Percentiles rank a stretch among this genome's conserved stretches.
phyloP scores from a whole-genome alignment of 306 rosid species.

The Ziziphus jujuba region DNA sequence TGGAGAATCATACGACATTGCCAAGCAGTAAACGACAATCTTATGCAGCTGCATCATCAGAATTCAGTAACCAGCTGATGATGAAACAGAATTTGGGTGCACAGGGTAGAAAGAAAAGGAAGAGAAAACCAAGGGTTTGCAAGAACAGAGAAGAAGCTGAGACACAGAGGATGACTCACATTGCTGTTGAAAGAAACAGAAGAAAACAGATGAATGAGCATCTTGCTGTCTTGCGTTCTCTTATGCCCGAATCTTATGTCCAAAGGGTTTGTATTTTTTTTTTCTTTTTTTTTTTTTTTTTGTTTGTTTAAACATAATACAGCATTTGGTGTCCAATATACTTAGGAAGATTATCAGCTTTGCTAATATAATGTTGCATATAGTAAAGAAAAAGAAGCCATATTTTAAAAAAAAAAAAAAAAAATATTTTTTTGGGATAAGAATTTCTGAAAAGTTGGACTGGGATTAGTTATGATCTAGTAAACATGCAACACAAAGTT shows the following conservation, averaged over 20 bases:
- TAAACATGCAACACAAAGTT: neutral
- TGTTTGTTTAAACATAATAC: too few relatives aligned
- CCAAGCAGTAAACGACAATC: constrained; percentile 17
- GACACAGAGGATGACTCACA: constrained; percentile 92
- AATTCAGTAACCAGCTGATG: neutral
- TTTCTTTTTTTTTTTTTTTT: too few relatives aligned
- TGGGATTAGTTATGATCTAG: too few relatives aligned
- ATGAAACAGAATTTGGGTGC: constrained; percentile 25
- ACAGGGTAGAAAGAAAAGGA: constrained; percentile 67
- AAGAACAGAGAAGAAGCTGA: constrained; percentile 93
- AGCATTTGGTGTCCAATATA: too few relatives aligned
- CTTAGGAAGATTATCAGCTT: too few relatives aligned
- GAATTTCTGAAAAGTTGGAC: too few relatives aligned
- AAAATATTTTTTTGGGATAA: too few relatives aligned
- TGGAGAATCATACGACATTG: neutral
- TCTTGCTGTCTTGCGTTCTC: constrained; percentile 79
- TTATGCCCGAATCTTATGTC: constrained; percentile 83
- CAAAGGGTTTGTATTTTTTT: constrained; percentile 68
- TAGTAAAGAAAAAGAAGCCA: too few relatives aligned
- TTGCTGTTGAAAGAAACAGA: constrained; percentile 88
- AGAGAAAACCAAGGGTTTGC: constrained; percentile 67
- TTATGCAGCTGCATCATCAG: constrained; percentile 23
- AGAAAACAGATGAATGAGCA: constrained; percentile 92
- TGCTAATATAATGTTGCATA: too few relatives aligned
- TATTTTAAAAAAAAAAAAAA: too few relatives aligned